phyloP scores from a whole-genome alignment of 2,329 filamentous ascomycete genomes.

The Alternaria viburni region DNA sequence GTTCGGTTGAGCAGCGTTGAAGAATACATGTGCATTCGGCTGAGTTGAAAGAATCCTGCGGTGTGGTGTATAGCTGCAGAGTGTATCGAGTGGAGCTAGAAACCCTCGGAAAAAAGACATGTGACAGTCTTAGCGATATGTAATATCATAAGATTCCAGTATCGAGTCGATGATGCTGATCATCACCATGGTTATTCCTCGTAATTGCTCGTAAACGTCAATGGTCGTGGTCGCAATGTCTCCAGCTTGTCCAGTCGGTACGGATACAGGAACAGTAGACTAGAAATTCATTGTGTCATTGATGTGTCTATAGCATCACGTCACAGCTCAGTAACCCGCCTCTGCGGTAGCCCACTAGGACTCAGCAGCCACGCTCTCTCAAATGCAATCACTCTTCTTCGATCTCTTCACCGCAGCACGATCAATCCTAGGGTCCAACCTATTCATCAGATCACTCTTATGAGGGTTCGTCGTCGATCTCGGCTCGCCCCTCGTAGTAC shows the following conservation, averaged over 20 bases:
- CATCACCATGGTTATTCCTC: neutral
- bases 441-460: slow-evolving; percentile 17
- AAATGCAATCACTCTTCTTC: neutral
- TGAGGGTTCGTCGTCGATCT: slow-evolving; percentile 12
- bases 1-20: neutral
- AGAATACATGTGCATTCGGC: neutral
- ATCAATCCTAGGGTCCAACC: slow-evolving; percentile 27
- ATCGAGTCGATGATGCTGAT: neutral
- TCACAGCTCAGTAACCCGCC: fast-evolving
- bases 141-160: neutral
- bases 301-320: neutral
- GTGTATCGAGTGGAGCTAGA: neutral
- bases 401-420: slow-evolving; percentile 4
- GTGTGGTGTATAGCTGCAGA: neutral
- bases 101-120: neutral
- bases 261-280: fast-evolving
- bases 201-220: neutral
- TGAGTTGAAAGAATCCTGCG: neutral
- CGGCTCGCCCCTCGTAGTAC: neutral
- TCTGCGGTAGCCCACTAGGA: neutral
- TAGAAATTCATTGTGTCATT: neutral
- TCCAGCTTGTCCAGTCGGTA: neutral
- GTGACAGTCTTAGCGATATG: neutral
- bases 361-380: neutral
- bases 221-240: neutral